Evolutionary conservation across 805 yeast genomes (phyloP).

Genomic region (Helenozyma baotianmanensis): DNA sequence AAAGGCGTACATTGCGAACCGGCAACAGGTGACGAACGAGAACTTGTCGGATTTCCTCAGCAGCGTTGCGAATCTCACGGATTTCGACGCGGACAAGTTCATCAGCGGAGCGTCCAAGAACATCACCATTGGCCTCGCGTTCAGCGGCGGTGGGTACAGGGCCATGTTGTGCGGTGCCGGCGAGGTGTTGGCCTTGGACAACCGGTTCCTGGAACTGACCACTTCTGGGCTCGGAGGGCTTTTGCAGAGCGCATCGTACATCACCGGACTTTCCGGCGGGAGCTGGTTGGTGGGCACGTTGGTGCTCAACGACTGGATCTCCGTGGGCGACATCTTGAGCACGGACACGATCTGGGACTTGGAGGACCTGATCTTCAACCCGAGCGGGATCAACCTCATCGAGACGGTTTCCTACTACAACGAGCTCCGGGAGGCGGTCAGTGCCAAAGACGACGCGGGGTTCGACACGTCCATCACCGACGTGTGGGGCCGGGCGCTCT

Average conservation of each 20-base stretch:
- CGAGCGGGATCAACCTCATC: slow-evolving; percentile 59
- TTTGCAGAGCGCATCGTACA: slow-evolving; percentile 12
- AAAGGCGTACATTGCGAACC: slow-evolving; percentile 19
- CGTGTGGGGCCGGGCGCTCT: slow-evolving; percentile 17
- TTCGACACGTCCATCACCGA: slow-evolving; percentile 13
- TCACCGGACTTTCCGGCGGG: slow-evolving; percentile 15
- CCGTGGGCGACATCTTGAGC: slow-evolving; percentile 26
- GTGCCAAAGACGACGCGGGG: slow-evolving; percentile 12
- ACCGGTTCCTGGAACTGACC: slow-evolving; percentile 3
- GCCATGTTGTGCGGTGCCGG: slow-evolving; percentile 30
- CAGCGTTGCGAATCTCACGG: slow-evolving; percentile 25
- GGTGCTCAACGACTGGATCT: slow-evolving; percentile 34
- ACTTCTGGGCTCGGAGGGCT: slow-evolving; percentile 13
- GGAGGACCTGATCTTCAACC: slow-evolving; percentile 52
- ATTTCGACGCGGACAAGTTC: slow-evolving; percentile 30
- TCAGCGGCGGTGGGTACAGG: slow-evolving; percentile 35
- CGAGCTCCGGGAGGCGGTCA: slow-evolving; percentile 7
- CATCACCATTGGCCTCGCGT: slow-evolving; percentile 26
- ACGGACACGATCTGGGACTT: slow-evolving; percentile 59
- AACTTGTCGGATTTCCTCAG: slow-evolving; percentile 25
- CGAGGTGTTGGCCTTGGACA: slow-evolving; percentile 11
- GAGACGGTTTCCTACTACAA: slow-evolving; percentile 30
- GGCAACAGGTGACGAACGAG: slow-evolving; percentile 27
- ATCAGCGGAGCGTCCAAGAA: slow-evolving; percentile 21
- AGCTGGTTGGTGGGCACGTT: slow-evolving; percentile 18